Base-by-base conservation (phyloP, 2,329 filamentous ascomycete species). In the Colletotrichum endophyticum region DNA sequence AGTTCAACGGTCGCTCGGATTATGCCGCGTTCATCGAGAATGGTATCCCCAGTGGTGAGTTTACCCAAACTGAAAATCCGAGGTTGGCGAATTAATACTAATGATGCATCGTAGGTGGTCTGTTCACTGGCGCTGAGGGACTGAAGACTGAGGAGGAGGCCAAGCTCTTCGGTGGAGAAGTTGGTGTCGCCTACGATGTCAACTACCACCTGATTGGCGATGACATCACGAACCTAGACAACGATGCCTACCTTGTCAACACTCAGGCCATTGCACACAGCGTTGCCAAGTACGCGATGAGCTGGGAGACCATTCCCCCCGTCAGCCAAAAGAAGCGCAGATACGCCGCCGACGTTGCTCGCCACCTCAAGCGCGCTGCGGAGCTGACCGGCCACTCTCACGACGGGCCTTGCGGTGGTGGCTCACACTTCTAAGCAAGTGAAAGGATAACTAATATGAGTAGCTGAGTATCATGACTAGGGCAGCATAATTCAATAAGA, bases 111-210 rank as follows among this genome's bases (percentile, higher is more conserved):
- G n/a, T 13, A 53, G 44, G 44, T 30, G 94, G 94, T 15, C 87
- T 95, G 74, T 93, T 93, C 80, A 94, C 93, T 11, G 93, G 93
- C 13, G 93, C 93, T 4, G 92, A 94, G 82, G 89, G 86, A 7
- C 82, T 92, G 82, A 94, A 93, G 88, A 93, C 91, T 0, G 86
- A 86, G 39, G 88, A 89, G 56, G 90, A 94, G 81, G 90, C 86
- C 0, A 86, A 84, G 44, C 83, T 91, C 80, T 94, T 94, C 78
- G 93, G 93, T 13, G 93, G 93, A 25, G 84, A 88, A 78, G 91
- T 89, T 12, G 92, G 88, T 76, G 83, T 87, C 30, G 83, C 86
- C 66, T 86, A 86, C 79, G 85, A 90, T 76, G 78, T 85, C 79
- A 86, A 88, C 85, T 88, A 89, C 83, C 86, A 90, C 82, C 79